Percentiles rank a stretch among this genome's conserved stretches.
phyloP scores from a whole-genome alignment of 257 asterid genomes.

The Nicotiana paniculata region DNA sequence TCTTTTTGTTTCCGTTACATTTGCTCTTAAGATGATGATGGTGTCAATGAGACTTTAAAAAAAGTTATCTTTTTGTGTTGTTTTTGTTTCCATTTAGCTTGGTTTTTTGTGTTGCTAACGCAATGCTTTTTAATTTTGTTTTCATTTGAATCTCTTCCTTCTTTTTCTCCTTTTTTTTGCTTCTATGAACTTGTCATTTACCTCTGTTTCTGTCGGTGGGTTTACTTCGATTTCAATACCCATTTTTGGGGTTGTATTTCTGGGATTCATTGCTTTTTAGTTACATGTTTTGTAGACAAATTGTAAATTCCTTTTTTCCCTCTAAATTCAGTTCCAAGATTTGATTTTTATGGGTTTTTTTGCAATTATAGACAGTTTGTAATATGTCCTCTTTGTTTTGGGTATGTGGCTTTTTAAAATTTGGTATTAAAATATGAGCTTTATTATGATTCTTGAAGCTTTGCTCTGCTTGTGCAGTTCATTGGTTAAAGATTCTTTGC shows the following conservation, averaged over 20 bases:
- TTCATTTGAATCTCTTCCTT: constrained; percentile 5
- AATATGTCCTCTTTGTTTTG: not conserved
- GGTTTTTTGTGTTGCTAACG: constrained; percentile 31
- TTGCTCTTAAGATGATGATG: constrained; percentile 8
- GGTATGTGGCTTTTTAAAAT: not conserved
- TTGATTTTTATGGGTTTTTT: not conserved
- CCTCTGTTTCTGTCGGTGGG: constrained; percentile 14
- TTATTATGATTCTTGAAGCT: not conserved
- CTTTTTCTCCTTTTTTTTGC: not conserved
- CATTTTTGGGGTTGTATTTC: constrained; percentile 15
- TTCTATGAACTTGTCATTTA: not conserved
- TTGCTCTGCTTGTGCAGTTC: not conserved
- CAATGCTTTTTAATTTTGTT: constrained; percentile 11
- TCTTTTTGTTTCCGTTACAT: constrained; percentile 4
- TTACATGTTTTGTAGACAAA: not conserved
- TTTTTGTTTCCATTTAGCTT: constrained; percentile 14
- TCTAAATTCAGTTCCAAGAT: not conserved
- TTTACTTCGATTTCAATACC: not conserved
- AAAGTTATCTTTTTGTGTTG: not conserved
- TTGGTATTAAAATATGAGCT: not conserved
- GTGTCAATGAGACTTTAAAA: constrained; percentile 5
- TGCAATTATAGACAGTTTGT: not conserved
- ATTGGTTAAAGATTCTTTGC: not conserved
- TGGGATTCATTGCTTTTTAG: not conserved
- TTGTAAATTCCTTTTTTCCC: not conserved